phyloP scores from a whole-genome alignment of 352 stramenopile genomes.

The Pythium guiyangense region DNA sequence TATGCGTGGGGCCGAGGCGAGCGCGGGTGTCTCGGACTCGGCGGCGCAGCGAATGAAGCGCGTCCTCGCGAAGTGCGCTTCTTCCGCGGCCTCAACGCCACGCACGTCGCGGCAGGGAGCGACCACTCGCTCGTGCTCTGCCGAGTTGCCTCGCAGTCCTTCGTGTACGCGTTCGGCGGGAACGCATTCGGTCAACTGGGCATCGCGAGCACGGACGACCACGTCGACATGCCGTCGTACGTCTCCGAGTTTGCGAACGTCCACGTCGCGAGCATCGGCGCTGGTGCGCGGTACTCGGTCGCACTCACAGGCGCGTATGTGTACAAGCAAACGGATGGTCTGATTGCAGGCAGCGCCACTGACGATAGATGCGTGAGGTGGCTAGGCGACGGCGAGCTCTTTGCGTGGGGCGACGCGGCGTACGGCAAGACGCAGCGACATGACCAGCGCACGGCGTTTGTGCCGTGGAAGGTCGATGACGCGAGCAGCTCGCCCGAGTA shows the following conservation, averaged over 20 bases:
- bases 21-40: constrained; percentile 54
- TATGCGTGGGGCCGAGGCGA: constrained; percentile 41
- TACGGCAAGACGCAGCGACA: constrained; percentile 39
- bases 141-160: constrained; percentile 26
- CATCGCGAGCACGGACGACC: constrained; percentile 23
- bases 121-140: constrained; percentile 73
- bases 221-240: constrained; percentile 53
- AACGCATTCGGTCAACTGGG: constrained; percentile 67
- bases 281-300: constrained; percentile 48
- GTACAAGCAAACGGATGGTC: background rate
- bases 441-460: constrained; percentile 45
- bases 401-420: constrained; percentile 58
- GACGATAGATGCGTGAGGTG: background rate
- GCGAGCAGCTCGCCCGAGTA: background rate
- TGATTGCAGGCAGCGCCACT: too few relatives aligned
- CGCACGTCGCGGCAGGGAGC: constrained; percentile 4
- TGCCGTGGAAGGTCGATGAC: constrained; percentile 50
- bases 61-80: too few relatives aligned
- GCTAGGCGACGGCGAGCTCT: constrained; percentile 53
- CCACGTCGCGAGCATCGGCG: constrained; percentile 39
- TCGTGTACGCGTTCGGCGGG: constrained; percentile 68
- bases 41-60: constrained; percentile 6
- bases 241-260: constrained; percentile 45
- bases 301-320: constrained; percentile 31
- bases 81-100: constrained; percentile 8